These are phyloP conservation scores for Cystobasidium ongulense DNA, from an alignment of 768 basidiomycete species.

Conservation along the genomic window DNA sequence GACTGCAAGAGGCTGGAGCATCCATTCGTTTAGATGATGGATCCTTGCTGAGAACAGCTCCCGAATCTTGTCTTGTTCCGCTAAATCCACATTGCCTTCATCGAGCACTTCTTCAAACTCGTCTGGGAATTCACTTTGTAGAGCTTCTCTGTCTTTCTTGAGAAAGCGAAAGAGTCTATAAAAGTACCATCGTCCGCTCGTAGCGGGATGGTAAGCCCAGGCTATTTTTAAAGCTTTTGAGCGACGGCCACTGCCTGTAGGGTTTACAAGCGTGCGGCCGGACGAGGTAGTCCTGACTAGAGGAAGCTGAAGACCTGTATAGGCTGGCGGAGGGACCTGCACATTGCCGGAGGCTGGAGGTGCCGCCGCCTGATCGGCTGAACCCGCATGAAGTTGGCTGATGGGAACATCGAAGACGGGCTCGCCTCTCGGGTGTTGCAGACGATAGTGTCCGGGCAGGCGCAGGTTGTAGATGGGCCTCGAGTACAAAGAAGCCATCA, in stretches of 20 bases:
- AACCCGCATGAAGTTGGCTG: background rate
- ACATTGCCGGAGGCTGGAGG: background rate
- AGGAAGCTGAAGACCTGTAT: slow-evolving; percentile 3
- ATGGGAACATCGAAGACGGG: slow-evolving; percentile 4
- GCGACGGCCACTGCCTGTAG: background rate
- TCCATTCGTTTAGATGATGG: slow-evolving; percentile 21
- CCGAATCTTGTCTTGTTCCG: background rate
- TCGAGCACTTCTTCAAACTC: slow-evolving; percentile 18
- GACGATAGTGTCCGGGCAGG: slow-evolving; percentile 13
- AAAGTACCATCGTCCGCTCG: background rate
- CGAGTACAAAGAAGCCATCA: background rate
- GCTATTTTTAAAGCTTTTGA: background rate
- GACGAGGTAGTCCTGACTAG: slow-evolving; percentile 17
- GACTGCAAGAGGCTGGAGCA: background rate
- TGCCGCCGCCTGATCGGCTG: too few species aligned
- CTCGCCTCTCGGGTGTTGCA: background rate
- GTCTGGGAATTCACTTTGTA: slow-evolving; percentile 1
- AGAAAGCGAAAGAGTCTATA: slow-evolving; percentile 6
- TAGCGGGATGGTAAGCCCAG: slow-evolving; percentile 27
- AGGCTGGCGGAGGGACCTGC: background rate
- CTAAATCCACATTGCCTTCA: background rate
- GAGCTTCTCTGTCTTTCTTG: background rate
- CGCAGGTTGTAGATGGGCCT: slow-evolving; percentile 14
- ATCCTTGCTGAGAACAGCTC: slow-evolving; percentile 23
- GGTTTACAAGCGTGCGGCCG: slow-evolving; percentile 1